These are phyloP conservation scores for Picochlorum sp. DNA, from an alignment of 139 green algal species.

Conservation along the genomic window DNA sequence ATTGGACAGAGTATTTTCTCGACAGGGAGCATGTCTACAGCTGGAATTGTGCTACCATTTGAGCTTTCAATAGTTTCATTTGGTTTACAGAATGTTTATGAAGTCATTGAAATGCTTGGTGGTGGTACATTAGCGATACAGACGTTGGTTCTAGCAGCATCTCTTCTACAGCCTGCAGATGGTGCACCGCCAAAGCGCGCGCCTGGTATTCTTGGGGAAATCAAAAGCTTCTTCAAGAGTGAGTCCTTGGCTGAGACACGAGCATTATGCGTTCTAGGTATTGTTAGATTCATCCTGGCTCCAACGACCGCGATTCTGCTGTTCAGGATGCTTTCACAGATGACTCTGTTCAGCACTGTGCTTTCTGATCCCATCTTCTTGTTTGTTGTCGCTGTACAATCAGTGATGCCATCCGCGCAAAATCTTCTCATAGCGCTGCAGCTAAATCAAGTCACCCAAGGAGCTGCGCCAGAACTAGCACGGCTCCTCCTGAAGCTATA, in stretches of 20 bases:
- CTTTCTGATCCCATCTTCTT: conserved; percentile 34
- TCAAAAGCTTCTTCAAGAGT: too few species aligned
- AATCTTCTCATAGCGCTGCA: conserved; percentile 57
- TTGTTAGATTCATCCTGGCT: conserved; percentile 38
- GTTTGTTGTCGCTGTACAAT: conserved; percentile 38
- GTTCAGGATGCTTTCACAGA: conserved; percentile 13
- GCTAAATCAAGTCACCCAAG: conserved; percentile 26
- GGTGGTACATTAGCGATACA: conserved; percentile 41
- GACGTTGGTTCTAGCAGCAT: conserved; percentile 54
- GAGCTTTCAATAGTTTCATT: conserved; percentile 28
- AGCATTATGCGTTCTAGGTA: conserved; percentile 26
- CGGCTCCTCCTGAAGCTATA: conserved; percentile 48
- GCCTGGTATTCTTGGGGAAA: too few species aligned
- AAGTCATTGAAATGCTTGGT: conserved; percentile 45
- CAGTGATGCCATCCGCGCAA: conserved; percentile 48
- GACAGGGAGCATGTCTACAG: neutral
- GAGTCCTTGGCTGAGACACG: conserved; percentile 14
- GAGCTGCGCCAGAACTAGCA: conserved; percentile 28
- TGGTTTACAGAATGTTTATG: conserved; percentile 18
- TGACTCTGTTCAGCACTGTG: conserved; percentile 18
- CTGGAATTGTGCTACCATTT: conserved; percentile 16
- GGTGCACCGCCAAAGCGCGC: neutral
- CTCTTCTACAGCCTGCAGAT: conserved; percentile 33
- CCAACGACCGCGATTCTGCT: conserved; percentile 25
- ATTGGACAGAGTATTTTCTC: conserved; percentile 24